These are phyloP conservation scores for Geotrichum phurueaensis DNA, from an alignment of 1,139 yeast genomes.

Conservation along the genomic window DNA sequence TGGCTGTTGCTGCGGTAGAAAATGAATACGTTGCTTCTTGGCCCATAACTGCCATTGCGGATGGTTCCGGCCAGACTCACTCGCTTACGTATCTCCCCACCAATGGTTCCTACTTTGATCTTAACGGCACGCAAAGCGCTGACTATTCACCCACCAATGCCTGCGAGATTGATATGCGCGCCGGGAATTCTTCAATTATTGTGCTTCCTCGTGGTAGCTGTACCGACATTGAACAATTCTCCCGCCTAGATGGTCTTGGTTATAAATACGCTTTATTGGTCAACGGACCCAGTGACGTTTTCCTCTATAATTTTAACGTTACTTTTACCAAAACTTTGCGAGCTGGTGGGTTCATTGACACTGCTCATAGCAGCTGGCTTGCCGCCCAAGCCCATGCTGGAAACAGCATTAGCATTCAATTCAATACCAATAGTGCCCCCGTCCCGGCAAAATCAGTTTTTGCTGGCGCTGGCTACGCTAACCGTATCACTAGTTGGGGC, in stretches of 20 bases:
- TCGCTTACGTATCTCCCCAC: slow-evolving; percentile 7
- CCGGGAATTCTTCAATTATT: slow-evolving; percentile 1
- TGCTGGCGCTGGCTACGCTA: slow-evolving; percentile 11
- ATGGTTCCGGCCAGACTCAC: neutral
- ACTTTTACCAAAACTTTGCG: neutral
- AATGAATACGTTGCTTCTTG: slow-evolving; percentile 8
- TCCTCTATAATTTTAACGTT: slow-evolving; percentile 1
- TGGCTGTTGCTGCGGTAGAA: slow-evolving; percentile 11
- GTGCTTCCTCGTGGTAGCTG: slow-evolving; percentile 5
- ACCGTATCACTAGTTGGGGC: slow-evolving; percentile 22
- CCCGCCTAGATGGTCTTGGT: neutral
- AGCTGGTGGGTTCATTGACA: slow-evolving; percentile 7
- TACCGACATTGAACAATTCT: slow-evolving; percentile 3
- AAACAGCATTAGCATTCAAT: neutral
- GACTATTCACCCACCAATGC: slow-evolving; percentile 6
- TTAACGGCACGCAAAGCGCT: slow-evolving; percentile 5
- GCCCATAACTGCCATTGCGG: slow-evolving; percentile 11
- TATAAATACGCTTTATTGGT: slow-evolving; percentile 8
- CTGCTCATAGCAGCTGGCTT: neutral
- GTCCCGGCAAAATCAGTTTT: neutral
- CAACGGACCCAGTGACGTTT: neutral
- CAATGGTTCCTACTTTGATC: slow-evolving; percentile 7
- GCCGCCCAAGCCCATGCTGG: neutral
- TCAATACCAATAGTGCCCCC: slow-evolving; percentile 3
- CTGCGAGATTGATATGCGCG: neutral